Evolutionary conservation across 176 grass and related monocot genomes (phyloP), one percentile per base, ranked within the genome.

Genomic region (Musa beccarii): DNA sequence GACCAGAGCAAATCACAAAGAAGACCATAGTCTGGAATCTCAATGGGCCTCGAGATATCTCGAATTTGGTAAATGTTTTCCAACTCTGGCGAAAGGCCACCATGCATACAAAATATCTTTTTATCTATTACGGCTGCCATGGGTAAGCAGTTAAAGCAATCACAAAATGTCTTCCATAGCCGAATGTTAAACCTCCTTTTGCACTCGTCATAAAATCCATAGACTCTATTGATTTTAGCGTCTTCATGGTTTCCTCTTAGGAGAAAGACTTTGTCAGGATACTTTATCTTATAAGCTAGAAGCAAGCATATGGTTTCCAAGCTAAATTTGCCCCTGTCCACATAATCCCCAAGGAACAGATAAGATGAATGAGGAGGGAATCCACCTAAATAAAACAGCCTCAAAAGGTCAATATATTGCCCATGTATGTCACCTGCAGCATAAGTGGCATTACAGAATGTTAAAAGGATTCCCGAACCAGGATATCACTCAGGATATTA

Each of bases 201-300:
- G 49, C 87, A 86, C 59, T 89, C 87, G 66, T 89, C 87, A 79
- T 89, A 89, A 61, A 89, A 89, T 43, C 87, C 87, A 63, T 89
- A 89, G 8, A 89, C 87, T 84, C 87, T 86, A 72, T 89, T 89
- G 55, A 89, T 89, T 72, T 89, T 89, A 22, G 87, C 87, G 68
- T 89, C 87, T 78, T 89, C 87, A 72, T 89, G 87, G 77, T 89
- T 89, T 16, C 87, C 87, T 66, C 84, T 81, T 70, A 89, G 59
- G 20, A 89, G 84, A 51, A 81, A 89, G 49, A 89, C 52, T 68
- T 86, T 86, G 52, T 89, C 87, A 25, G 87, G 87, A 71, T 73
- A 73, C 69, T 80, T 80, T 28, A 80, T 28, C 65, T 80, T 80
- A 20, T 53, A 80, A 53, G 79, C 79, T 61, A 80, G 59, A 73